Conservation (phyloP, 352 stramenopile species). For the Phytophthora sp. region DNA sequence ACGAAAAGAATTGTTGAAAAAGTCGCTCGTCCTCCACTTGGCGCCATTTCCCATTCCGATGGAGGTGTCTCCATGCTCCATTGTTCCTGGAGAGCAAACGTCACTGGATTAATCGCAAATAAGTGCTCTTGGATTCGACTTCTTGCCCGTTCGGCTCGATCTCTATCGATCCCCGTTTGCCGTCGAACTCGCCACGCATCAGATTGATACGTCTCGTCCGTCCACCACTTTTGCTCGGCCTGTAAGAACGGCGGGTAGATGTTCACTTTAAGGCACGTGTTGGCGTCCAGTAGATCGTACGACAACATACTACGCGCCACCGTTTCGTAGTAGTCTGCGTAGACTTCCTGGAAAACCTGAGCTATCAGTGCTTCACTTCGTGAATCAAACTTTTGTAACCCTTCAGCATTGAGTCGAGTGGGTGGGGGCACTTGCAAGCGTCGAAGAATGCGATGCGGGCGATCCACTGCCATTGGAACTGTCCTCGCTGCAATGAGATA, state of each 20-base stretch:
- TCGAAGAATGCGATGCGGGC: constrained; percentile 65
- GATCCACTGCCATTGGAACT: constrained; percentile 69
- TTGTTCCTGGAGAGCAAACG: constrained; percentile 88
- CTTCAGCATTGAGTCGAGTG: constrained; percentile 45
- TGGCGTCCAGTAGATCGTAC: constrained; percentile 88
- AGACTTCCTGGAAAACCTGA: constrained; percentile 79
- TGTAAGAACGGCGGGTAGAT: constrained; percentile 86
- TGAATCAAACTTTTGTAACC: constrained; percentile 62
- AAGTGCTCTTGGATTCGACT: constrained; percentile 56
- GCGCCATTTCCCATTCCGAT: constrained; percentile 73
- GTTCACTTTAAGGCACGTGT: constrained; percentile 67
- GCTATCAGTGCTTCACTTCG: constrained; percentile 73
- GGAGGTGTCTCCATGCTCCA: constrained; percentile 82
- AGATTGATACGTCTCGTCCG: constrained; percentile 73
- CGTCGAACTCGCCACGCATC: constrained; percentile 84
- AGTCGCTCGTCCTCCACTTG: constrained; percentile 34
- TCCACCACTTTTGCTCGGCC: constrained; percentile 88
- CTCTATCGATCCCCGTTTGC: constrained; percentile 70
- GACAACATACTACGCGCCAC: constrained; percentile 84
- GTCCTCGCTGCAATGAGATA: constrained; percentile 57
- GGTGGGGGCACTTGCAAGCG: constrained; percentile 76
- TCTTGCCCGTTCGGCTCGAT: constrained; percentile 48
- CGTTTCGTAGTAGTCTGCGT: constrained; percentile 79
- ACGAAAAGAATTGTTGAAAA: constrained; percentile 87
- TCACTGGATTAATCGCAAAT: constrained; percentile 81